A percentile compares a stretch with the other conserved stretches of the same genome.
These are phyloP conservation scores for Penicillium soppii DNA, from an alignment of 495 filamentous ascomycete species.

Conservation along the genomic window DNA sequence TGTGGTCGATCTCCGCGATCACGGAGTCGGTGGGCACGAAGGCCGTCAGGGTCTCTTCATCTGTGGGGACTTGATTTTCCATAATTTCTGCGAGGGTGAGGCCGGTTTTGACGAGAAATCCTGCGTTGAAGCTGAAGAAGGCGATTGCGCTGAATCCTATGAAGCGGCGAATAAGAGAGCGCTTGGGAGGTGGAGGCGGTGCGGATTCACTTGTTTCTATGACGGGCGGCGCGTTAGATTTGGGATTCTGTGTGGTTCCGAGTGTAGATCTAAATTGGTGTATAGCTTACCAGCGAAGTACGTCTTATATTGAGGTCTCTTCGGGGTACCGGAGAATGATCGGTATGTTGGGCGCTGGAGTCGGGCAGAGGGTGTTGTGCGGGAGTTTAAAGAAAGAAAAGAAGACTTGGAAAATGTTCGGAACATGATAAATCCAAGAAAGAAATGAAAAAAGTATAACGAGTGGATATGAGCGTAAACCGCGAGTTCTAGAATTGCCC, in stretches of 20 bases:
- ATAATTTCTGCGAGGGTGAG: conserved; percentile 38
- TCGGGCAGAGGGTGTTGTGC: neutral
- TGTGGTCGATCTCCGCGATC: conserved; percentile 62
- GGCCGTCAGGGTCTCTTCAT: conserved; percentile 69
- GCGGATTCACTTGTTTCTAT: conserved; percentile 10
- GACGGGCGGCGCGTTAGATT: neutral
- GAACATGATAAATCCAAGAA: neutral
- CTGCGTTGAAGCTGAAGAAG: conserved; percentile 34
- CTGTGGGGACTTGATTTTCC: conserved; percentile 52
- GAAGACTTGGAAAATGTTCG: neutral
- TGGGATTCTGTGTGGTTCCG: neutral
- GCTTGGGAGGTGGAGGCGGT: conserved; percentile 15
- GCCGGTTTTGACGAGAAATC: conserved; percentile 26
- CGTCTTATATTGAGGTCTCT: neutral
- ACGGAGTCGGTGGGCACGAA: conserved; percentile 63
- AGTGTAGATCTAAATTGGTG: neutral
- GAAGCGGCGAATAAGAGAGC: conserved; percentile 37
- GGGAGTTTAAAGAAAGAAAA: neutral
- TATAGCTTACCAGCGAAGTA: neutral
- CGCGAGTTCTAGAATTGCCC: neutral
- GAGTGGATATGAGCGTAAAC: neutral
- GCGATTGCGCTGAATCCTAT: conserved; percentile 42
- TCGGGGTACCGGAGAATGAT: conserved; percentile 3
- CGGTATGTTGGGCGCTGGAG: neutral
- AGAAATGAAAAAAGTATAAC: neutral